Evolutionary conservation across 176 grass and related monocot species (phyloP), one percentile per base, ranked within the genome.

Genomic region (Oryza longistaminata): DNA sequence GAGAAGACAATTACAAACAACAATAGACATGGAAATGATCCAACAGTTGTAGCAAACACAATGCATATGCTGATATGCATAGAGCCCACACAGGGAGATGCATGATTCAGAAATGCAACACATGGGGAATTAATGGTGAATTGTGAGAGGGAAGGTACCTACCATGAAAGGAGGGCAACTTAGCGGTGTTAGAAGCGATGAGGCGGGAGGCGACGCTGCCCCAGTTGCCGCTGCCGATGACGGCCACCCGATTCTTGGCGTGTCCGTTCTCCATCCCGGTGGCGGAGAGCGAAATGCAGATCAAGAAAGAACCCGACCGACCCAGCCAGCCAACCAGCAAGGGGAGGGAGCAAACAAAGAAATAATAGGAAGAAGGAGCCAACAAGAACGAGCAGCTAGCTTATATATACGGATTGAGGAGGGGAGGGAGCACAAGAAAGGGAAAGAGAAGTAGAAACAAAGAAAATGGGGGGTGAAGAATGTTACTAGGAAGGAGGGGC

Each of bases 151-250:
- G 52, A 77, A n/a, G 3, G 9, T 3, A 62, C 75, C 52, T 25
- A 89, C 95, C 89, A 33, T 98, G 78, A 84, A 95, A 98, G 37
- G 73, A 83, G 16, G 86, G 85, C 42, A 91, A 78, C 48, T 98
- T 95, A 81, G 87, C 65, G 67, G 93, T 93, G 93, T 98, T 98
- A 74, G 96, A 98, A 50, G 89, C 93, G 82, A 98, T 87, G 77
- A 98, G 88, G 80, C 88, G 94, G 46, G 95, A 84, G 43, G 96
- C 96, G 70, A 98, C 93, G 89, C 93, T 98, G 73, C 95, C 93
- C 95, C 95, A 98, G 87, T 95, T 98, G 58, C 93, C 95, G 73
- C 95, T 95, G 70, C 96, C 96, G 70, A 95, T 91, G 87, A 93
- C 93, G 12, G 93, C 85, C 69, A 95, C 96, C 76, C 88, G 82